These are phyloP conservation scores for Penicillium sp. DNA, from an alignment of 2,329 filamentous ascomycete species.

Conservation along the genomic window DNA sequence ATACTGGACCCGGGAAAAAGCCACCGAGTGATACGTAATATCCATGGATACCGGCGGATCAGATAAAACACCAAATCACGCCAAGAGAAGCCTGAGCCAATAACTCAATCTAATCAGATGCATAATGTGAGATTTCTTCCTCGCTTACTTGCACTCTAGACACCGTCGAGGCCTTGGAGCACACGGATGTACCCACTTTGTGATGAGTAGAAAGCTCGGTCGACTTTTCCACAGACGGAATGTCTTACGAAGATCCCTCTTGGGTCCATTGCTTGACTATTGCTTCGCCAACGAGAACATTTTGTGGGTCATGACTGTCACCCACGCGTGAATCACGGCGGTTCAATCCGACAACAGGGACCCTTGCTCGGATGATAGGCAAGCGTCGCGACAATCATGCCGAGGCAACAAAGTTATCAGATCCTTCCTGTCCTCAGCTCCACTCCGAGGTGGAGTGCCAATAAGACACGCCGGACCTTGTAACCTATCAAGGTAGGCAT, in stretches of 20 bases:
- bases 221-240: neutral
- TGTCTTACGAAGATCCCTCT: neutral
- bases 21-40: neutral
- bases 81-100: neutral
- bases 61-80: neutral
- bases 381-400: neutral
- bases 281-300: neutral
- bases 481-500: neutral
- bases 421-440: constrained; percentile 4
- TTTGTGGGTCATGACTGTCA: neutral
- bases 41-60: neutral
- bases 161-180: neutral
- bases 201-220: neutral
- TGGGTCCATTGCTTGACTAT: neutral
- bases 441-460: neutral
- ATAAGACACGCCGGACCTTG: neutral
- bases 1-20: neutral
- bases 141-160: neutral
- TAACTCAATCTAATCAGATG: neutral
- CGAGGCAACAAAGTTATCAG: constrained; percentile 3
- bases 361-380: neutral
- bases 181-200: neutral
- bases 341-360: neutral
- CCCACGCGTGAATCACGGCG: neutral
- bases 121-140: neutral